These are phyloP conservation scores for Lecanicillium sp. DNA, from an alignment of 2,329 filamentous ascomycete species.

Conservation along the genomic window DNA sequence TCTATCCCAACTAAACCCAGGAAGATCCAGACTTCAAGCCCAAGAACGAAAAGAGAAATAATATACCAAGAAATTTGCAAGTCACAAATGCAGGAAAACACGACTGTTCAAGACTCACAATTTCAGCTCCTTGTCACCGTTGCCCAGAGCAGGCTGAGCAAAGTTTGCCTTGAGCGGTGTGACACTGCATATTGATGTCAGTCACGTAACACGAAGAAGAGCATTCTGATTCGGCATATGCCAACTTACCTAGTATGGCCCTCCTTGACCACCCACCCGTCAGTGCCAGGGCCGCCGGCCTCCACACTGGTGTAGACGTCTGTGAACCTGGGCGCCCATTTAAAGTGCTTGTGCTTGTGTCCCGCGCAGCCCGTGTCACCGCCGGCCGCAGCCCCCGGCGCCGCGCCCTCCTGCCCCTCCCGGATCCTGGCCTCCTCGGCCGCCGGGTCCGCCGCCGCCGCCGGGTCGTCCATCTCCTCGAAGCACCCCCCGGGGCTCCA, in stretches of 20 bases:
- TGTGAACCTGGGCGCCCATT: constrained; percentile 82
- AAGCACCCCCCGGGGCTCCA: constrained; percentile 86
- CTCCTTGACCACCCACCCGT: constrained; percentile 88
- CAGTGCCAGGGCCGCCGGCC: constrained; percentile 70
- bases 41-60: neutral
- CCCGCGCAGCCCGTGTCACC: constrained; percentile 28
- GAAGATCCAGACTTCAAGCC: constrained; percentile 11
- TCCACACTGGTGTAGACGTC: constrained; percentile 88
- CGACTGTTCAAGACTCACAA: constrained; percentile 58
- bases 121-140: constrained; percentile 66
- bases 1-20: constrained; percentile 11
- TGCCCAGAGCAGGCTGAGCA: constrained; percentile 62
- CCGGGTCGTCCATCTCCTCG: constrained; percentile 63
- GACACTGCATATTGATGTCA: constrained; percentile 49
- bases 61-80: neutral
- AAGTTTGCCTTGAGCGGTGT: constrained; percentile 92
- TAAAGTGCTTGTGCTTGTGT: constrained; percentile 81
- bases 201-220: neutral
- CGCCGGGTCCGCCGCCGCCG: constrained; percentile 53
- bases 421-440: constrained; percentile 70
- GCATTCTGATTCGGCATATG: neutral
- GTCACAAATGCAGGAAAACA: neutral
- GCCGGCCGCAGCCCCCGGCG: constrained; percentile 31
- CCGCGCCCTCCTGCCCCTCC: constrained; percentile 50
- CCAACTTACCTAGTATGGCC: constrained; percentile 70